A percentile compares a stretch with the other conserved stretches of the same genome.
Evolutionary conservation across 176 grass and related monocot genomes (phyloP).

Genomic region (Urochloa ruziziensis): DNA sequence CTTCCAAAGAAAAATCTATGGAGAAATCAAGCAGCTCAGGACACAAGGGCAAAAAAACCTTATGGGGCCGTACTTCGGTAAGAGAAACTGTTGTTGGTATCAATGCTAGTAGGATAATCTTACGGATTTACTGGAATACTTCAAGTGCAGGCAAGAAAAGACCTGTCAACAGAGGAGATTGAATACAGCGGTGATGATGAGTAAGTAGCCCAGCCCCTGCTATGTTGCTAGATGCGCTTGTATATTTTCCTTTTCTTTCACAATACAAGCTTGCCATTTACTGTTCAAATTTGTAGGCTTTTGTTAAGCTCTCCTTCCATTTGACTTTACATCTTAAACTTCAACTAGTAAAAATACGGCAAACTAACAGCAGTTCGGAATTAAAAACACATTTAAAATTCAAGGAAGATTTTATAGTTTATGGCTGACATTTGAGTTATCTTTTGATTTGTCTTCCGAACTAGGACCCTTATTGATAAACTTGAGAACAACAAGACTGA

Average conservation of each 20-base stretch:
- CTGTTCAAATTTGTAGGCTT: constrained; percentile 19
- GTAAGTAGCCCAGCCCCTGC: constrained; percentile 47
- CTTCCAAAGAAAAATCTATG: constrained; percentile 37
- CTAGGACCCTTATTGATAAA: constrained; percentile 61
- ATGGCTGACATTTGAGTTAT: constrained; percentile 14
- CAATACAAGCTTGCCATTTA: background rate
- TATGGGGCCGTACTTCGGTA: constrained; percentile 95
- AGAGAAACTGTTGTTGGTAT: constrained; percentile 38
- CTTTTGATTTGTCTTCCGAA: constrained; percentile 32
- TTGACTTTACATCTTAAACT: constrained; percentile 11
- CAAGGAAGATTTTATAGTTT: constrained; percentile 2
- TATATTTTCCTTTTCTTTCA: background rate
- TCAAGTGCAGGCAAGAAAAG: constrained; percentile 84
- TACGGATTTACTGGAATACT: constrained; percentile 28
- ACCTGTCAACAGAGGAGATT: constrained; percentile 75
- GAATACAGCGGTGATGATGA: constrained; percentile 79
- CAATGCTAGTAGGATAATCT: constrained; percentile 25
- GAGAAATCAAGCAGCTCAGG: constrained; percentile 42
- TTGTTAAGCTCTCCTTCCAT: constrained; percentile 1
- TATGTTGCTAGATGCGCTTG: background rate
- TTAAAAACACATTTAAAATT: background rate
- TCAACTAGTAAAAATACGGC: background rate
- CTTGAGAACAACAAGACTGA: constrained; percentile 75
- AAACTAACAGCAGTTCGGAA: background rate
- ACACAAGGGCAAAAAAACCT: constrained; percentile 44